phyloP scores from a whole-genome alignment of 2,329 filamentous ascomycete species.

The Epichloe sylvatica region DNA sequence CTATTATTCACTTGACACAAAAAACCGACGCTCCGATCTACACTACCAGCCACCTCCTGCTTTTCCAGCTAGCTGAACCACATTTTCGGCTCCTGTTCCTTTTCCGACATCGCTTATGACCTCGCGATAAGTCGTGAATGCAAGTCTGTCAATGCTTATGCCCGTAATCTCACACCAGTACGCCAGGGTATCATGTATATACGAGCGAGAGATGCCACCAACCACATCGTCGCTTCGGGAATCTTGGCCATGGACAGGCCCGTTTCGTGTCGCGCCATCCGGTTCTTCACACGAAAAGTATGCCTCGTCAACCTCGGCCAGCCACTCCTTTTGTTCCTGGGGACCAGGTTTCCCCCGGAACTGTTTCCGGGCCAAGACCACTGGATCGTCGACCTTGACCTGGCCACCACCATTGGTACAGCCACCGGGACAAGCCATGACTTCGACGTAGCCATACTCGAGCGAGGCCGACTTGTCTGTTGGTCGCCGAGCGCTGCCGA shows the following conservation, averaged over 20 bases:
- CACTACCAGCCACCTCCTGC: slow-evolving; percentile 83
- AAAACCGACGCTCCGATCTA: not conserved
- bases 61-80: slow-evolving; percentile 78
- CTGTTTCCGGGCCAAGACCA: slow-evolving; percentile 36
- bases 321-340: slow-evolving; percentile 75
- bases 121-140: slow-evolving; percentile 77
- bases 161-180: slow-evolving; percentile 66
- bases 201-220: slow-evolving; percentile 50
- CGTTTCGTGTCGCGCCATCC: slow-evolving; percentile 15
- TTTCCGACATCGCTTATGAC: slow-evolving; percentile 94
- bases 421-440: slow-evolving; percentile 98
- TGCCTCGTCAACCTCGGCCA: slow-evolving; percentile 71
- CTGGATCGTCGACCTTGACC: slow-evolving; percentile 74
- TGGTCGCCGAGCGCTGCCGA: slow-evolving; percentile 40
- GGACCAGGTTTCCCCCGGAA: slow-evolving; percentile 46
- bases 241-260: slow-evolving; percentile 8
- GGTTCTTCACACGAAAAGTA: slow-evolving; percentile 66
- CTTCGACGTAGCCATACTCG: slow-evolving; percentile 88
- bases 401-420: slow-evolving; percentile 97
- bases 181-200: slow-evolving; percentile 53
- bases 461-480: slow-evolving; percentile 33
- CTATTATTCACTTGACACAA: not conserved
- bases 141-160: slow-evolving; percentile 56
- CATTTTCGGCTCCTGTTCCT: slow-evolving; percentile 58
- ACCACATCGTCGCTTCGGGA: slow-evolving; percentile 28